These are phyloP conservation scores for Remersonia thermophila DNA, from an alignment of 2,329 filamentous ascomycete species.

Conservation along the genomic window DNA sequence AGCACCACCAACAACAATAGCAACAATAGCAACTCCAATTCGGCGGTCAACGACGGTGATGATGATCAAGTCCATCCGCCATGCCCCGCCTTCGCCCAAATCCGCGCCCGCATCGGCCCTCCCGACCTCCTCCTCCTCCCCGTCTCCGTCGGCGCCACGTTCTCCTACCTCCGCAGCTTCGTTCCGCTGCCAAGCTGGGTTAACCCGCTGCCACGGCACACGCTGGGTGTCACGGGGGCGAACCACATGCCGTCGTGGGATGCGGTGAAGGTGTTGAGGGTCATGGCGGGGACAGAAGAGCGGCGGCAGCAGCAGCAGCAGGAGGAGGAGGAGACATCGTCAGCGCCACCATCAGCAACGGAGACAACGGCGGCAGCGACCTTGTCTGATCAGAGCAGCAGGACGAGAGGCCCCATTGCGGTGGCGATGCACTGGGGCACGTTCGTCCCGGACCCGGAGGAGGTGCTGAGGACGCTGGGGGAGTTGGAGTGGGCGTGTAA, in stretches of 20 bases:
- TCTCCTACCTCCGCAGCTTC: slow-evolving; percentile 17
- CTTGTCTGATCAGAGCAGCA: no score
- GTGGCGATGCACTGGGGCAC: slow-evolving; percentile 21
- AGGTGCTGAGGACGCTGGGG: slow-evolving; percentile 17
- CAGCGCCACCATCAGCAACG: no score
- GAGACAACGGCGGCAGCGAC: no score
- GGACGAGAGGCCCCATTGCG: no score
- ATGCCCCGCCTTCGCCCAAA: slow-evolving; percentile 18
- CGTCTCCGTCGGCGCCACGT: slow-evolving; percentile 17
- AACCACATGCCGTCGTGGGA: slow-evolving; percentile 22
- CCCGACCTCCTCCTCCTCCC: slow-evolving; percentile 17
- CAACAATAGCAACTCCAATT: no score
- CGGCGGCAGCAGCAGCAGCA: no score
- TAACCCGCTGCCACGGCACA: slow-evolving; percentile 17
- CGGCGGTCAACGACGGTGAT: slow-evolving; percentile 1
- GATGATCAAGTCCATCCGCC: slow-evolving; percentile 8
- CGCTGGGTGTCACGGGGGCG: slow-evolving; percentile 13
- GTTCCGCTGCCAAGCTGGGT: slow-evolving; percentile 15
- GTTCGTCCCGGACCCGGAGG: slow-evolving; percentile 17
- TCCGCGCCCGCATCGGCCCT: slow-evolving; percentile 13
- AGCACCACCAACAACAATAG: no score
- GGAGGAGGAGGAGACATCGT: background rate
- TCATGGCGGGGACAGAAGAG: no score
- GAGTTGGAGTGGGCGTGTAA: slow-evolving; percentile 18
- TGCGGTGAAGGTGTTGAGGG: slow-evolving; percentile 16